These are phyloP conservation scores for Hypomyces rosellus DNA, from an alignment of 2,329 filamentous ascomycete genomes.

Conservation along the genomic window DNA sequence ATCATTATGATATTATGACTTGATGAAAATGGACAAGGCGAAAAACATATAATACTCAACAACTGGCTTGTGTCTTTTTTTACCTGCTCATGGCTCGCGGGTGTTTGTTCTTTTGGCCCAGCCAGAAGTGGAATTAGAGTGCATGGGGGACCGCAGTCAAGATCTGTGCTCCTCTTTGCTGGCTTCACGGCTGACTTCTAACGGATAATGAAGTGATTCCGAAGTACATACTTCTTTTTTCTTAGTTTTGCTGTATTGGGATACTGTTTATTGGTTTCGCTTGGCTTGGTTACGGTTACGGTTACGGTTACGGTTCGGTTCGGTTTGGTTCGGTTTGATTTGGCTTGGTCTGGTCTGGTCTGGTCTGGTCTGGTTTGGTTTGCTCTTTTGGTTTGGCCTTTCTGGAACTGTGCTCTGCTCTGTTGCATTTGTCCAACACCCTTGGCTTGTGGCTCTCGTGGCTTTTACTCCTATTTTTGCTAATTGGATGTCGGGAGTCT, in stretches of 20 bases:
- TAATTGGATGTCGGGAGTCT: conserved; percentile 22
- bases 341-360: too few species aligned
- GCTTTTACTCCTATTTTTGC: conserved; percentile 8
- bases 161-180: conserved; percentile 16
- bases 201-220: conserved; percentile 25
- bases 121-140: neutral
- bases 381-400: conserved; percentile 7
- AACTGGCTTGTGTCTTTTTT: too few species aligned
- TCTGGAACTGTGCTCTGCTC: neutral
- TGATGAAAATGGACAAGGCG: conserved; percentile 10
- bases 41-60: neutral
- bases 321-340: conserved; percentile 4
- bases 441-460: conserved; percentile 10
- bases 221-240: conserved; percentile 14
- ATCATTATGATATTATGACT: conserved; percentile 17
- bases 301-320: neutral
- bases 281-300: too few species aligned
- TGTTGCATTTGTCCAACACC: conserved; percentile 1
- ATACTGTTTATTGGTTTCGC: conserved; percentile 15
- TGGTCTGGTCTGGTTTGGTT: conserved; percentile 14
- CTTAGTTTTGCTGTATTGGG: conserved; percentile 13
- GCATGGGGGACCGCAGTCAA: conserved; percentile 1
- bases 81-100: too few species aligned
- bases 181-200: conserved; percentile 26
- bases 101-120: neutral